Conservation (phyloP, 148 eudicot species). For the Nepenthes gracilis region DNA sequence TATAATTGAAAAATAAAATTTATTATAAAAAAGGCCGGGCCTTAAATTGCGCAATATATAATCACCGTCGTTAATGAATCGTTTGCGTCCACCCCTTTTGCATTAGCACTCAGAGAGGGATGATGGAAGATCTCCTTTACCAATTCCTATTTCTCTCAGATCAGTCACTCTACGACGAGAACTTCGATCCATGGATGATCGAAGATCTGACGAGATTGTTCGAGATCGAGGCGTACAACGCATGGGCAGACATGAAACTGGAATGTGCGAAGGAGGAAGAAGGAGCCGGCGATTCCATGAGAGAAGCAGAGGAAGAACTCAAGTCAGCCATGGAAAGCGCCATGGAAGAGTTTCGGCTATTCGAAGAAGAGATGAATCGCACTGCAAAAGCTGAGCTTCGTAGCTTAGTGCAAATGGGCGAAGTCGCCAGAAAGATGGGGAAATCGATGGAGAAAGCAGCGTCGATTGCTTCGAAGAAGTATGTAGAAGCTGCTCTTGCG, state of each 20-base stretch:
- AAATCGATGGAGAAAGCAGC: conserved; percentile 52
- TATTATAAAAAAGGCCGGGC: no score
- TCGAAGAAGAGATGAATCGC: conserved; percentile 42
- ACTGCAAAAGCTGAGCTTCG: conserved; percentile 25
- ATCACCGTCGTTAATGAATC: background rate
- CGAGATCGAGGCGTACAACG: conserved; percentile 57
- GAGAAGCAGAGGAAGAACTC: conserved; percentile 40
- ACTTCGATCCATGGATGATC: conserved; percentile 52
- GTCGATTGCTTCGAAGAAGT: conserved; percentile 45
- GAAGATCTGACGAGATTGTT: conserved; percentile 53
- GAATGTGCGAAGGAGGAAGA: conserved; percentile 20
- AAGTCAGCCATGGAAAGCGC: conserved; percentile 55
- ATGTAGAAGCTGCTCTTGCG: conserved; percentile 52
- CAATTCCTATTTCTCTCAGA: conserved; percentile 14
- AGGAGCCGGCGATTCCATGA: conserved; percentile 23
- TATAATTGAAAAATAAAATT: no score
- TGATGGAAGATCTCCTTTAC: no score
- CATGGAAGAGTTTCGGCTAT: conserved; percentile 47
- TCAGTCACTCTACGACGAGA: conserved; percentile 42
- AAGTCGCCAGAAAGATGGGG: conserved; percentile 40
- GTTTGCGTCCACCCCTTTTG: no score
- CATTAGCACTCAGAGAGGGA: no score
- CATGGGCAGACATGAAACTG: conserved; percentile 62
- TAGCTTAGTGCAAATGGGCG: conserved; percentile 28
- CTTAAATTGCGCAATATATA: no score